Evolutionary conservation across 192 early-diverging fungal genomes (phyloP), one percentile per base, ranked within the genome.

Genomic region (Podila epigama): DNA sequence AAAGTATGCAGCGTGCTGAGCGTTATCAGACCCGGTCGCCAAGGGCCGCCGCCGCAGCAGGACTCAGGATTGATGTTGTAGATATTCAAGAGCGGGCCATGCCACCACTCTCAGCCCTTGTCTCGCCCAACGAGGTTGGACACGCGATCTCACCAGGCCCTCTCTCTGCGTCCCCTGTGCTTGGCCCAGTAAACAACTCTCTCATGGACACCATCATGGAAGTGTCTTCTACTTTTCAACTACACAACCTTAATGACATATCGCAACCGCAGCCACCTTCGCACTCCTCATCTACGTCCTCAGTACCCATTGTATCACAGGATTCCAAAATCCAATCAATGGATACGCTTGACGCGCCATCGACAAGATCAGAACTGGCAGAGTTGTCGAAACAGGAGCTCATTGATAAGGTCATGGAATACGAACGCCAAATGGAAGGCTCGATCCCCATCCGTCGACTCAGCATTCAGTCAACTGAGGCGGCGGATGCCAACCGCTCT

Each of bases 201-300:
- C 34, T 77, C 36, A 77, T 75, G 72, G 72, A 75, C 31, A 68
- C 65, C 22, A 58, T 77, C 36, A 77, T 77, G 73, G 73, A 77
- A 39, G 73, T 77, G 0, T 68, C 65, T 4, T 63, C 72, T 33
- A 63, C 63, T 40, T 56, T 77, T 48, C 60, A 68, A 35, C 73
- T 77, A 36, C 73, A 77, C 0, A 77, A 58, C n/a, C 25, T 77
- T 41, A 68, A 77, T 12, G 73, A 77, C 28, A 11, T 51, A 4
- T 53, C 67, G 41, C 50, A 66, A 5, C 22, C 41, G 1, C 28
- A 25, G 51, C 13, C 34, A 28, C n/a, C n/a, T n/a, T 36, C 51
- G 25, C 33, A 48, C 8, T 22, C 44, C n/a, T 48, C 44, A 15
- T 48, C 44, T 9, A 22, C 42, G 18, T 48, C 44, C 25, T 48